Conservation (phyloP, 2,329 filamentous ascomycete genomes). For the Calonectria crousiana region DNA sequence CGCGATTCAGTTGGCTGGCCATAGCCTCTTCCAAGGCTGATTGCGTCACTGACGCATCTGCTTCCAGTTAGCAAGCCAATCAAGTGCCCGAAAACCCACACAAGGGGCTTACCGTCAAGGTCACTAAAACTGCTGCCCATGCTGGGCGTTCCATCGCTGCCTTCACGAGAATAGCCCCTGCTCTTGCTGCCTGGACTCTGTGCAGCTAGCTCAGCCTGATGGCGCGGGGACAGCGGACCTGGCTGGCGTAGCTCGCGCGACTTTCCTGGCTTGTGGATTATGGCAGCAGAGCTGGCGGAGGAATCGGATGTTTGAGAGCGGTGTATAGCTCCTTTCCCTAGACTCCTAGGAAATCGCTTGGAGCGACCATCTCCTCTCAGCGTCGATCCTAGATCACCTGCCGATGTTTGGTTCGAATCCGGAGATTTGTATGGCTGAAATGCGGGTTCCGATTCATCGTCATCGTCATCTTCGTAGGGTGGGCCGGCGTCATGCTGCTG, state of each 20-base stretch:
- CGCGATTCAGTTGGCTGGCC: conserved; percentile 64
- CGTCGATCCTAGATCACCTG: conserved; percentile 65
- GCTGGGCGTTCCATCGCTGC: conserved; percentile 80
- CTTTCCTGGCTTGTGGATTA: conserved; percentile 47
- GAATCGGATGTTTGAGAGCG: conserved; percentile 73
- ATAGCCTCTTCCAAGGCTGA: conserved; percentile 84
- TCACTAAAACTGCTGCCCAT: conserved; percentile 92
- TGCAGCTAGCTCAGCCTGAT: conserved; percentile 68
- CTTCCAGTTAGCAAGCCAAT: conserved; percentile 14
- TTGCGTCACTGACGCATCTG: conserved; percentile 84
- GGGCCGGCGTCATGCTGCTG: conserved; percentile 52
- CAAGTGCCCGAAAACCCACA: conserved; percentile 9
- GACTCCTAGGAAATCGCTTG: conserved; percentile 45
- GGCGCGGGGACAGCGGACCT: conserved; percentile 67
- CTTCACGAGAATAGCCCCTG: conserved; percentile 67
- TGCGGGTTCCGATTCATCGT: conserved; percentile 68
- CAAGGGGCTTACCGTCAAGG: conserved; percentile 72
- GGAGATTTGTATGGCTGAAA: conserved; percentile 63
- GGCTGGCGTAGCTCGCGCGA: conserved; percentile 50
- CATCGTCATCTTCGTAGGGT: conserved; percentile 64
- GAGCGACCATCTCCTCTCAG: conserved; percentile 58
- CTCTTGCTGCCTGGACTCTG: conserved; percentile 65
- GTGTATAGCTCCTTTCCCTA: conserved; percentile 53
- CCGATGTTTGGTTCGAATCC: conserved; percentile 49
- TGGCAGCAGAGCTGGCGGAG: conserved; percentile 66